Base-by-base conservation (phyloP, 1,284 basidiomycete species). In the Moniliophthora roreri region DNA sequence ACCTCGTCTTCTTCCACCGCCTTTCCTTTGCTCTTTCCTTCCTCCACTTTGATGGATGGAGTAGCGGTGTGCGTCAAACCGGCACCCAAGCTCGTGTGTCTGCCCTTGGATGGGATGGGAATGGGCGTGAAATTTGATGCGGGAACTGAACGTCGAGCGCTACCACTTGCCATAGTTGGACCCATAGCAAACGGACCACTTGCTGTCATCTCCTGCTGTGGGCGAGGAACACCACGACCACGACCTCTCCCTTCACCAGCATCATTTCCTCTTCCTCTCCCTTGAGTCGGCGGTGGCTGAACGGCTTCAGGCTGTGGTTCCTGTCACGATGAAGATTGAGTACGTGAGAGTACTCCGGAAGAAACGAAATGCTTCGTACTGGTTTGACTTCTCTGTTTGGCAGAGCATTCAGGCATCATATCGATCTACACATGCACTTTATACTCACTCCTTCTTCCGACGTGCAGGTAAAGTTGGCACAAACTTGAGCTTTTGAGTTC, bases 141-240 rank as follows among this genome's bases (percentile, higher is more conserved):
- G 36, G 82, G 78, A 15, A 74, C 69, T 24, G 75, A 67, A 40
- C 80, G 78, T 32, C 79, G 75, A 23, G 77, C 71, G 53, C 76
- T 78, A 51, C 72, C 75, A 21, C 85, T 84, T 7, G 77, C 80
- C 61, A 87, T 72, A 18, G 87, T 76, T 36, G 90, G 90, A 18
- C 90, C 90, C 82, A 91, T 84, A 18, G 90, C 87, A 62, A 93
- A 93, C 3, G 90, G 90, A 6, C 90, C 90, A 62, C 86, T 90
- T 0, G 91, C 91, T 13, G 81, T 84, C 89, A 93, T 91, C 67
- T 89, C 85, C 6, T 73, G 72, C 0, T 75, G 66, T 40, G 81
- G 74, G 26, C 77, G 80, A 21, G 81, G 72, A 1, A 72, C 76
- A 18, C 72, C 73, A n/a, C 82, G 69, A 15, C 73, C 76, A 28